Evolutionary conservation across 108 stramenopile genomes (phyloP).

Genomic region (Schizochytrium sp.): DNA sequence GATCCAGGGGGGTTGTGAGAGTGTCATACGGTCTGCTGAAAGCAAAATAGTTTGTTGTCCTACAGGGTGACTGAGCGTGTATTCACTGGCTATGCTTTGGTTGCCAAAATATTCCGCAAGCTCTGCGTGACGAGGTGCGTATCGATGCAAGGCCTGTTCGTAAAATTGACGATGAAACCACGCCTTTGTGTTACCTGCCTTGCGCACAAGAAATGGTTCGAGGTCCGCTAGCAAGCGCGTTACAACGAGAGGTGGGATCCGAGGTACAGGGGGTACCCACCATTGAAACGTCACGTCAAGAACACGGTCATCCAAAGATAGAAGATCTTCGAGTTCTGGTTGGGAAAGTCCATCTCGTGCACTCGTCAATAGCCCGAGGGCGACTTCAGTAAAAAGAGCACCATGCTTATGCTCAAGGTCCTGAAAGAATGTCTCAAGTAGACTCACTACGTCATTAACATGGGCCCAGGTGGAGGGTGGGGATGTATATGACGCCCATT

Average conservation of each 20-base stretch:
- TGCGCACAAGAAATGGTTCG: constrained; percentile 16
- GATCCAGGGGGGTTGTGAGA: background rate
- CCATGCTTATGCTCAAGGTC: constrained; percentile 34
- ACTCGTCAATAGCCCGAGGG: constrained; percentile 14
- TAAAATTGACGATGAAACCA: constrained; percentile 58
- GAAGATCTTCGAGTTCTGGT: constrained; percentile 40
- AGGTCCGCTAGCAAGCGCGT: constrained; percentile 31
- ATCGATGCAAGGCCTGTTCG: constrained; percentile 1
- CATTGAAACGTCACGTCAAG: constrained; percentile 22
- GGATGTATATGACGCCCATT: constrained; percentile 21
- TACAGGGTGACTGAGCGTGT: background rate
- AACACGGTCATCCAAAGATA: constrained; percentile 18
- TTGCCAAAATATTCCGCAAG: constrained; percentile 32
- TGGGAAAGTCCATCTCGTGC: constrained; percentile 40
- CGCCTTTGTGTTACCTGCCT: constrained; percentile 29
- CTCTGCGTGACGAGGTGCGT: constrained; percentile 1
- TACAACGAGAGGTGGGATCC: constrained; percentile 31
- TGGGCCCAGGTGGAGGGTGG: background rate
- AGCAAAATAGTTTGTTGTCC: background rate
- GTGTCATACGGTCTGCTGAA: constrained; percentile 6
- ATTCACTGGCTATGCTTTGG: background rate
- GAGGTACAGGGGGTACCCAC: constrained; percentile 42
- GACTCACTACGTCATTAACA: background rate
- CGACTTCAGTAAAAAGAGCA: background rate
- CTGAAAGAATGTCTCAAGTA: constrained; percentile 14